Conservation (phyloP, 768 basidiomycete genomes). For the Chalciporus pseudorubinellus region DNA sequence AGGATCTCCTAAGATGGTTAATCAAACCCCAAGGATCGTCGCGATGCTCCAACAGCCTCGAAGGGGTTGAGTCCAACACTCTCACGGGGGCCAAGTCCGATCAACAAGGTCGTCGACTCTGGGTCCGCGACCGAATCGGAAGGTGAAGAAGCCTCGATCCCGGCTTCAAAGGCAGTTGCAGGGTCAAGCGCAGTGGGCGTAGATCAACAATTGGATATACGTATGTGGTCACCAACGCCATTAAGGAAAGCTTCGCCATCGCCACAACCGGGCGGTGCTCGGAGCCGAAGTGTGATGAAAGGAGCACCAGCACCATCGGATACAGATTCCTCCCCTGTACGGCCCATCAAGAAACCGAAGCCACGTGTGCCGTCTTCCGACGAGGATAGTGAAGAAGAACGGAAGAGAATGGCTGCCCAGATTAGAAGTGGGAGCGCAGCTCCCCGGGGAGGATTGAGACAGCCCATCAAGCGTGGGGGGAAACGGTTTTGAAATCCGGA, state of each 20-base stretch:
- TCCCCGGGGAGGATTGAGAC: conserved; percentile 59
- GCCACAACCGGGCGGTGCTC: conserved; percentile 12
- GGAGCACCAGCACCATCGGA: conserved; percentile 30
- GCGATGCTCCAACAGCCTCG: not conserved
- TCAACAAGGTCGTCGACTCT: conserved; percentile 11
- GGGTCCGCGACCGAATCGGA: conserved; percentile 33
- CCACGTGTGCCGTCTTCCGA: conserved; percentile 41
- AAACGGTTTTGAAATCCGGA: conserved; percentile 57
- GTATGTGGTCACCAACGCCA: conserved; percentile 22
- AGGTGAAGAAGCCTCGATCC: conserved; percentile 11
- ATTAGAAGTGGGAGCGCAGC: conserved; percentile 38
- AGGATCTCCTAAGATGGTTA: conserved; percentile 1
- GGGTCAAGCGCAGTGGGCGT: not conserved
- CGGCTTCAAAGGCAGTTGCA: not conserved
- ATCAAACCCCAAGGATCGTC: conserved; percentile 17
- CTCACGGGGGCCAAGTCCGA: conserved; percentile 11
- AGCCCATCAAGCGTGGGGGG: conserved; percentile 74
- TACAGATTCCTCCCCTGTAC: conserved; percentile 52
- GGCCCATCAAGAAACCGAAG: conserved; percentile 49
- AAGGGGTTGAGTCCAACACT: not conserved
- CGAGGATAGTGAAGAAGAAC: conserved; percentile 59
- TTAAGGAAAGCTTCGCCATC: conserved; percentile 8
- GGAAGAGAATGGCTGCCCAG: conserved; percentile 41
- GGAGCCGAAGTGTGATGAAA: conserved; percentile 25
- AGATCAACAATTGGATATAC: conserved; percentile 15